A percentile compares a stretch with the other conserved stretches of the same genome.
Evolutionary conservation across 75 land plant genomes (phyloP).

Genomic region (Larix kaempferi): DNA sequence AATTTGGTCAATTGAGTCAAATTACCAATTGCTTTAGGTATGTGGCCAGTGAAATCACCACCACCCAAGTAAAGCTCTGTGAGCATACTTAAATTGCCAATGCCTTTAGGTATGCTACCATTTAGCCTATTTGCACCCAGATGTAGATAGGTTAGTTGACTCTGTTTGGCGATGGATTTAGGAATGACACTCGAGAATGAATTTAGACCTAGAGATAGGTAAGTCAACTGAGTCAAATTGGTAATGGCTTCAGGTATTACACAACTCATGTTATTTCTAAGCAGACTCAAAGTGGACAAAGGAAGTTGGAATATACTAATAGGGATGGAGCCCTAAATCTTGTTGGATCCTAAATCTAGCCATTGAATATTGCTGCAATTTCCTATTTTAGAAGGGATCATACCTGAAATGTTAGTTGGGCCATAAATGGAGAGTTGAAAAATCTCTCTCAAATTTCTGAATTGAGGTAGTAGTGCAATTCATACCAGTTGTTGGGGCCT

Average conservation of each 20-base stretch:
- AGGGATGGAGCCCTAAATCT: not conserved
- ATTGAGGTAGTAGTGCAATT: not conserved
- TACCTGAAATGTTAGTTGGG: no score
- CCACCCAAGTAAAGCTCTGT: no score
- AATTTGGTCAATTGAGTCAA: no score
- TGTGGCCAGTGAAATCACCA: no score
- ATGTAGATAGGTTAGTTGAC: fast-evolving
- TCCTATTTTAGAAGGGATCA: constrained; percentile 17
- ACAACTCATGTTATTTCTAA: not conserved
- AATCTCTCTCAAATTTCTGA: no score
- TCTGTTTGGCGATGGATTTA: no score
- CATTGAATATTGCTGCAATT: not conserved
- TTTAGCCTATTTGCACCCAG: no score
- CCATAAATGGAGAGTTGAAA: no score
- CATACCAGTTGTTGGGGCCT: no score
- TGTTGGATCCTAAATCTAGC: not conserved
- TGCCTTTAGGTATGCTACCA: no score
- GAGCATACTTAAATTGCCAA: no score
- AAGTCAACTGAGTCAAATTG: not conserved
- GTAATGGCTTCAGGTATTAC: not conserved
- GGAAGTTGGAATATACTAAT: not conserved
- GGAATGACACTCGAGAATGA: not conserved
- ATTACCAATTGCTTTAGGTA: no score
- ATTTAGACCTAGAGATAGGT: not conserved
- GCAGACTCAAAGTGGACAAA: not conserved